These are phyloP conservation scores for Ceratocystis papillata DNA, from an alignment of 2,329 filamentous ascomycete genomes.

Conservation along the genomic window DNA sequence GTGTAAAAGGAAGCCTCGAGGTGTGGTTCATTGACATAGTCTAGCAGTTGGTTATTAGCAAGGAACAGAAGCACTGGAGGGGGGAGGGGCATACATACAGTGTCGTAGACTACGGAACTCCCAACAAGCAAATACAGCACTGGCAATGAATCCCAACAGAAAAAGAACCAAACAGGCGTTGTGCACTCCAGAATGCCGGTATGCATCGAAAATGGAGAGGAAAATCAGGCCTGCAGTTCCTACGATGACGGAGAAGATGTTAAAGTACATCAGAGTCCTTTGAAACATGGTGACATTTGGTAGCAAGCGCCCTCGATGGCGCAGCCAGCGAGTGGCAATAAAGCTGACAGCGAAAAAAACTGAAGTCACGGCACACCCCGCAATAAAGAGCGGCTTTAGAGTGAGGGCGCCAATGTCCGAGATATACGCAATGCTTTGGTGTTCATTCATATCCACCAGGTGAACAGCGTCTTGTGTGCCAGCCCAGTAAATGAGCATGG, in stretches of 20 bases:
- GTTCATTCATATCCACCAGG: constrained; percentile 49
- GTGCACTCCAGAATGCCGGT: constrained; percentile 56
- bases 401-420: constrained; percentile 51
- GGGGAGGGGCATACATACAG: constrained; percentile 36
- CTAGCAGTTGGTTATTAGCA: constrained; percentile 29
- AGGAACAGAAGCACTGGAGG: neutral
- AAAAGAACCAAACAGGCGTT: constrained; percentile 71
- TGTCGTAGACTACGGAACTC: constrained; percentile 81
- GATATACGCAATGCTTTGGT: constrained; percentile 59
- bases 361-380: constrained; percentile 59
- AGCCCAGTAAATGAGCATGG: constrained; percentile 60
- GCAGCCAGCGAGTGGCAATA: constrained; percentile 69
- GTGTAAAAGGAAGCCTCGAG: constrained; percentile 74
- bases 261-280: constrained; percentile 50
- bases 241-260: constrained; percentile 57
- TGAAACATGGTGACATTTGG: constrained; percentile 56
- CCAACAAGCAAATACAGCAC: constrained; percentile 77
- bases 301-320: constrained; percentile 67
- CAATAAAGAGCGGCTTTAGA: constrained; percentile 69
- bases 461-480: constrained; percentile 42
- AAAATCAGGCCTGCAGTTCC: constrained; percentile 74
- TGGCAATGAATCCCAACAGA: constrained; percentile 73
- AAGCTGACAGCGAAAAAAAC: constrained; percentile 75
- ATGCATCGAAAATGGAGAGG: constrained; percentile 75
- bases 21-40: constrained; percentile 63